Conservation (phyloP, 306 rosid genomes). For the Notholithocarpus densiflorus region DNA sequence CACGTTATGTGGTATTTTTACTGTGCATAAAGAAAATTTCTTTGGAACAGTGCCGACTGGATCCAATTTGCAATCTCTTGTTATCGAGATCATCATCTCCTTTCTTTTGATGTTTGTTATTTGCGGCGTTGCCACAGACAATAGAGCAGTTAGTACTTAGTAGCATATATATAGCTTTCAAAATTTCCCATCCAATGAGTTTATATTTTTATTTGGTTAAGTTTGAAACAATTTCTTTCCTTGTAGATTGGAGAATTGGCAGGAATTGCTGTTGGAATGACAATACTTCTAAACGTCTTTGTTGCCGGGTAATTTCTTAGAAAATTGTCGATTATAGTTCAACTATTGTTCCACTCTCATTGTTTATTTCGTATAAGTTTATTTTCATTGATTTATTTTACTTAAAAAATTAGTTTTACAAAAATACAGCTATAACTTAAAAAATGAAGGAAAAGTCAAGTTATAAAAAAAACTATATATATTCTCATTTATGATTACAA, state of each 20-base stretch:
- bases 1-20: constrained; percentile 39
- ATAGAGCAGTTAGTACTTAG: constrained; percentile 62
- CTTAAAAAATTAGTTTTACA: no score
- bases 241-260: constrained; percentile 65
- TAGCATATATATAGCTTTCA: background rate
- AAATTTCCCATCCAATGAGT: background rate
- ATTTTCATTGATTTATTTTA: no score
- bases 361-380: no score
- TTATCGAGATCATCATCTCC: constrained; percentile 49
- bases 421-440: no score
- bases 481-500: no score
- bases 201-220: background rate
- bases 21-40: constrained; percentile 19
- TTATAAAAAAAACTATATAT: no score
- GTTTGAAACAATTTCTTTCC: background rate
- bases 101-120: constrained; percentile 66
- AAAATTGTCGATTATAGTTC: no score
- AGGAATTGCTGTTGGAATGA: constrained; percentile 66
- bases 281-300: constrained; percentile 45
- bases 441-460: no score
- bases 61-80: constrained; percentile 37
- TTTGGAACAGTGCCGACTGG: constrained; percentile 62
- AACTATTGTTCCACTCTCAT: no score
- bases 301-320: constrained; percentile 56
- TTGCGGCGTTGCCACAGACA: constrained; percentile 73